Conservation (phyloP, 257 asterid genomes). For the Penstemon newberryi region DNA sequence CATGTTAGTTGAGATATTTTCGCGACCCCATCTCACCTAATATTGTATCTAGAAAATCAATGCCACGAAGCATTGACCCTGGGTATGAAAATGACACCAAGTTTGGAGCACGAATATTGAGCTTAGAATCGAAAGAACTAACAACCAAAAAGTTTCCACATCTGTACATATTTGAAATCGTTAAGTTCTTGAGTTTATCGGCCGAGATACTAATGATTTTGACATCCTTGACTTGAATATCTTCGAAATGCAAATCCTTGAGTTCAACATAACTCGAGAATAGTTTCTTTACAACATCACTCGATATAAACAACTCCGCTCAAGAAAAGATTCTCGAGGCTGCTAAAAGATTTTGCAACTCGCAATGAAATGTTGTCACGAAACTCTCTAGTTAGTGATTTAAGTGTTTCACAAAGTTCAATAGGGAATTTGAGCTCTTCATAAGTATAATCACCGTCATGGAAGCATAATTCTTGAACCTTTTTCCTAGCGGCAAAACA, state of each 20-base stretch:
- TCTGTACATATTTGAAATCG: slow-evolving; percentile 27
- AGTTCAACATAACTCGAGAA: slow-evolving; percentile 27
- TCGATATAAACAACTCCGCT: slow-evolving; percentile 21
- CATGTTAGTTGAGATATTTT: no score
- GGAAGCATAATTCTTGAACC: slow-evolving; percentile 29
- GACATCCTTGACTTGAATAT: slow-evolving; percentile 22
- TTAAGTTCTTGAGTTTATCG: slow-evolving; percentile 21
- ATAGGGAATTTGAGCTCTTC: slow-evolving; percentile 22
- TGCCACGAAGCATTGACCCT: slow-evolving; percentile 28
- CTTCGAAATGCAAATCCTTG: slow-evolving; percentile 28
- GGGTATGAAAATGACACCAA: slow-evolving; percentile 33
- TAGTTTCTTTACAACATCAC: slow-evolving; percentile 26
- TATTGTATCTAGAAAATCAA: slow-evolving; percentile 20
- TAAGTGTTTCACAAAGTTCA: slow-evolving; percentile 25
- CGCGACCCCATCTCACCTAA: background rate
- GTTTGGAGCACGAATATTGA: slow-evolving; percentile 23
- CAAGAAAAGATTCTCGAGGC: slow-evolving; percentile 25
- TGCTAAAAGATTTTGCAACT: slow-evolving; percentile 4
- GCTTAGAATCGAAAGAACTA: slow-evolving; percentile 21
- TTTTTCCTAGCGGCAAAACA: slow-evolving; percentile 9
- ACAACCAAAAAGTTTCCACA: slow-evolving; percentile 24
- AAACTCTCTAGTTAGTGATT: slow-evolving; percentile 18
- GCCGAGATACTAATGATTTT: slow-evolving; percentile 23
- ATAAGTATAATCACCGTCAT: slow-evolving; percentile 25
- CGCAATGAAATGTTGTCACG: slow-evolving; percentile 13